Conservation (phyloP, 306 rosid species). For the Casuarina equisetifolia region DNA sequence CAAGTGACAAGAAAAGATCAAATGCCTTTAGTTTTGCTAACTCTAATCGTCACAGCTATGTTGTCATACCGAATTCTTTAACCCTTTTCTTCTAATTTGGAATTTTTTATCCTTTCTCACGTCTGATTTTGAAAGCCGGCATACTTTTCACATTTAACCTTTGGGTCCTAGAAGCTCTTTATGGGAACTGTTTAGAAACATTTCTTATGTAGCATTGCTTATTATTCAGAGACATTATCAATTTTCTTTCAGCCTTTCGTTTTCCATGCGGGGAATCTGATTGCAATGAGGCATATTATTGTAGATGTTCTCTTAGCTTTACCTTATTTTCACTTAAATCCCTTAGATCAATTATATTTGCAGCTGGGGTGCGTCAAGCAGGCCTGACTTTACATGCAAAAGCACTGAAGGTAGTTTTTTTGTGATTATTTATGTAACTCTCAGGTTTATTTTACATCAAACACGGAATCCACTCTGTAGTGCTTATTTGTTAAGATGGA, state of each 20-base stretch:
- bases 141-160: neutral
- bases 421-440: neutral
- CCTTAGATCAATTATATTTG: slow-evolving; percentile 24
- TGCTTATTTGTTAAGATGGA: slow-evolving; percentile 7
- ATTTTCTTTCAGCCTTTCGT: neutral
- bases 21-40: too few species aligned
- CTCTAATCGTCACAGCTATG: too few species aligned
- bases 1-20: too few species aligned
- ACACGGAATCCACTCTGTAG: neutral
- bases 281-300: slow-evolving; percentile 7
- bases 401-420: slow-evolving; percentile 78
- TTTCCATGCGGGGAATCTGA: neutral
- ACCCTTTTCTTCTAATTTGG: neutral
- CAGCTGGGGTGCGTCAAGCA: slow-evolving; percentile 99
- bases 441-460: slow-evolving; percentile 18
- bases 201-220: neutral
- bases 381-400: slow-evolving; percentile 96
- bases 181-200: neutral
- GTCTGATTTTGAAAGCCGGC: neutral
- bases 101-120: neutral
- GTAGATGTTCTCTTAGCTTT: slow-evolving; percentile 1
- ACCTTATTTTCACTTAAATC: neutral
- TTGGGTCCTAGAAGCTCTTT: neutral
- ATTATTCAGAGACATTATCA: neutral
- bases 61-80: too few species aligned